Evolutionary conservation across 352 stramenopile genomes (phyloP), one percentile per base, ranked within the genome.

Genomic region (Globisporangium takayamanum): DNA sequence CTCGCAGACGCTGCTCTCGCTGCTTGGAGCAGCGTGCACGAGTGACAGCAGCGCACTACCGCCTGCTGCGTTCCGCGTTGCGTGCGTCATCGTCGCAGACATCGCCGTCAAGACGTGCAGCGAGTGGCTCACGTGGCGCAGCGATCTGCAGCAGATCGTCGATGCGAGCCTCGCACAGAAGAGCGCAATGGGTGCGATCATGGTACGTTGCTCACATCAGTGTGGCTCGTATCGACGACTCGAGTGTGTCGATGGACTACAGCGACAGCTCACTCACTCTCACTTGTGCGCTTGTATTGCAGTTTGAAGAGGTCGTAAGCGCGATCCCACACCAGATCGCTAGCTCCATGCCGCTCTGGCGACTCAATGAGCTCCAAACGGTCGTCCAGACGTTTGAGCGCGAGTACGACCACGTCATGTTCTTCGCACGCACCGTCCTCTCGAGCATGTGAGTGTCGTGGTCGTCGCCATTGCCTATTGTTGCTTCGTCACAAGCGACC

Each of bases 261-360:
- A 18, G 12, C 8, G 16, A 11, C 22, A 37, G 15, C 12, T 41
- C 7, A 12, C 8, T 22, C 12, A 14, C 12, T 25, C 6, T n/a
- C 12, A 37, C 15, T 22, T 14, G 25, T 8, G 14, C 12, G 4
- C 41, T 47, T 8, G 1, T 16, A 12, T 12, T 20, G 20, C 33
- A 86, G 76, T 53, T 84, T 50, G 66, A 72, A 60, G 72, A 84
- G 41, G 55, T 82, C 39, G 51, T 84, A 10, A 72, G 72, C 41
- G 64, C 74, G 7, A 84, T 86, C 51, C 76, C 76, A 5, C 25
- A 75, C 26, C 70, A 86, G 46, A 74, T 86, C 52, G n/a, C 69
- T 50, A 28, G 20, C 8, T 71, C 48, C 1, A 63, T 71, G 53
- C 64, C 50, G 6, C 3, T 52, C 25, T 81, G 71, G 63, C 64